Percentiles rank a stretch among this genome's conserved stretches.
Conservation (phyloP, 192 early-diverging fungal genomes). For the Neocallimastix lanati region DNA sequence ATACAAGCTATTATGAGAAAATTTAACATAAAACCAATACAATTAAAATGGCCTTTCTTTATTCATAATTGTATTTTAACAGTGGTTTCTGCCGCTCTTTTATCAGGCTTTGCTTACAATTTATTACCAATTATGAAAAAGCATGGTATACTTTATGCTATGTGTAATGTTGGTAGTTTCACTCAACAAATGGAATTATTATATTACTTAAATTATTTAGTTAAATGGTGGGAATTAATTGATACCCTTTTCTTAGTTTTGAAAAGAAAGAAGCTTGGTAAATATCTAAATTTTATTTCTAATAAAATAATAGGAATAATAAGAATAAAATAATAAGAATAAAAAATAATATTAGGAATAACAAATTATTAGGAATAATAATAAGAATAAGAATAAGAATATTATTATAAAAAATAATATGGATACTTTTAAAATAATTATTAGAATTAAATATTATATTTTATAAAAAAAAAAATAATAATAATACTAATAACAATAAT, state of each 20-base stretch:
- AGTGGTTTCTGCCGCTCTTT: slow-evolving; percentile 40
- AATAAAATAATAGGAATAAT: too few species aligned
- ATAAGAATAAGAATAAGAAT: too few species aligned
- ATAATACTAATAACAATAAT: too few species aligned
- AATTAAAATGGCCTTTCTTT: slow-evolving; percentile 51
- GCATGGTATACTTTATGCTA: slow-evolving; percentile 51
- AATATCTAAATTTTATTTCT: too few species aligned
- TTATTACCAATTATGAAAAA: slow-evolving; percentile 46
- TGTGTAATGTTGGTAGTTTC: slow-evolving; percentile 51
- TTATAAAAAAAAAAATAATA: too few species aligned
- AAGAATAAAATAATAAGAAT: not conserved
- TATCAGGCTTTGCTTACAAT: slow-evolving; percentile 58
- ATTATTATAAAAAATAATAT: too few species aligned
- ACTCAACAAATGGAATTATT: slow-evolving; percentile 60
- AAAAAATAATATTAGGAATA: too few species aligned
- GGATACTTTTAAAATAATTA: too few species aligned
- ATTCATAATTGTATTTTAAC: slow-evolving; percentile 67
- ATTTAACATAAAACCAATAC: slow-evolving; percentile 33
- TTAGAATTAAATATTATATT: too few species aligned
- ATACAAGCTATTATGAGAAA: slow-evolving; percentile 47
- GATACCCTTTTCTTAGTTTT: slow-evolving; percentile 76
- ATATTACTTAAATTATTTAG: slow-evolving; percentile 83
- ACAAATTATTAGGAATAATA: too few species aligned
- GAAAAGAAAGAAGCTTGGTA: slow-evolving; percentile 54
- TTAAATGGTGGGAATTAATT: slow-evolving; percentile 77